Base-by-base conservation (phyloP, 352 stramenopile species). In the Phytophthora quininea region DNA sequence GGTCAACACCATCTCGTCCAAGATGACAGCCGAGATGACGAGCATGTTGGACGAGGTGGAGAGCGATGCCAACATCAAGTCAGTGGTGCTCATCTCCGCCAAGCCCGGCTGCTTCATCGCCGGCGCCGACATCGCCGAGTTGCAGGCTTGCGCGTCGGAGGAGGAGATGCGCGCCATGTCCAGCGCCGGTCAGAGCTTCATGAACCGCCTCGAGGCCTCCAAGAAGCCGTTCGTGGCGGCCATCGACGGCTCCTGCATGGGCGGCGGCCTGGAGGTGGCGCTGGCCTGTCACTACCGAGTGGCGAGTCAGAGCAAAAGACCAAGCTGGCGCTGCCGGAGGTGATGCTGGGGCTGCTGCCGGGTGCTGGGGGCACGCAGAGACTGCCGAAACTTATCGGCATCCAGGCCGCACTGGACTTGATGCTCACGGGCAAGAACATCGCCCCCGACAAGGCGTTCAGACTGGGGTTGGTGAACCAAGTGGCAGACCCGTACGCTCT, bases 91-190 rank as follows among this genome's bases (percentile, higher is more conserved):
- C 78, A 97, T 98, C 40, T 99, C 96, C 27, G 92, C 81, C 62
- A 99, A 99, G 76, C 91, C 95, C 1, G 95, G 97, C 54, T 98
- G 97, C 78, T 99, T 99, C 77, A 99, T 99, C 74, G 97, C 97
- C 14, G 97, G 97, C 47, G 97, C 97, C 4, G 97, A 99, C 74
- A 99, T 99, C 80, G 87, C 93, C 51, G 97, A 99, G 80, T 96
- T 99, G 27, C 76, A 84, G 54, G 89, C 83, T 45, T 84, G 77
- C 70, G 88, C 92, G 69, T 86, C 77, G n/a, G 84, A 98, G 33
- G 85, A 96, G 55, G 88, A 99, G 77, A 98, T 98, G 74, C 78
- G 90, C 69, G 77, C 85, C 55, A 65, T 99, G 50, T 98, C 93
- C 14, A 74, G 97, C 15, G 92, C 96, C 56, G 96, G 96, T 29